phyloP scores from a whole-genome alignment of 345 rosid species.

The Dipteronia dyeriana region DNA sequence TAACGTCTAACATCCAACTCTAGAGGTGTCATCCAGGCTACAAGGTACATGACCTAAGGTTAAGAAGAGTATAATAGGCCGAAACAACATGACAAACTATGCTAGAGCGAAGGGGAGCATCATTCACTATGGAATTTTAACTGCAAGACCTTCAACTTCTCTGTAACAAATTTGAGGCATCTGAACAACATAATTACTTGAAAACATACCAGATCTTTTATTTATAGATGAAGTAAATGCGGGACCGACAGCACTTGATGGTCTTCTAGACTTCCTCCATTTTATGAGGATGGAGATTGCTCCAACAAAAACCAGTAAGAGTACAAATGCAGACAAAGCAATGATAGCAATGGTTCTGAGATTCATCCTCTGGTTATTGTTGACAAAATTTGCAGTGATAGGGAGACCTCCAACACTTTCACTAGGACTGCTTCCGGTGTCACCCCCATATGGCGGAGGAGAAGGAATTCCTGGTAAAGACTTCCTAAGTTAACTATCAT shows the following conservation, averaged over 20 bases:
- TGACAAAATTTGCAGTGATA: slow-evolving; percentile 55
- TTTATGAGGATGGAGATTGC: slow-evolving; percentile 61
- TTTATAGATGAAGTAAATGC: slow-evolving; percentile 63
- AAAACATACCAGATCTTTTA: slow-evolving; percentile 77
- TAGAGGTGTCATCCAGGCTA: background rate
- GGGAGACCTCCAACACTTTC: slow-evolving; percentile 76
- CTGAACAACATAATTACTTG: slow-evolving; percentile 12
- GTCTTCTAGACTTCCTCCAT: slow-evolving; percentile 80
- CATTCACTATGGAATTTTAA: background rate
- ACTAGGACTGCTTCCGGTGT: slow-evolving; percentile 64
- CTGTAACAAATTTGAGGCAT: slow-evolving; percentile 11
- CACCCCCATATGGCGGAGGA: slow-evolving; percentile 64
- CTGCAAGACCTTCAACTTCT: slow-evolving; percentile 2
- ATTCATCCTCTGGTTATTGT: slow-evolving; percentile 71
- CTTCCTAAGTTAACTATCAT: slow-evolving; percentile 25
- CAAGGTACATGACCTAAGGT: background rate
- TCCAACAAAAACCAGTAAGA: slow-evolving; percentile 71
- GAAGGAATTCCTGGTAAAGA: slow-evolving; percentile 72
- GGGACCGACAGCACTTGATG: slow-evolving; percentile 90
- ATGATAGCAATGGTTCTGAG: slow-evolving; percentile 67
- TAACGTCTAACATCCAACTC: background rate
- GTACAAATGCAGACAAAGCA: slow-evolving; percentile 78
- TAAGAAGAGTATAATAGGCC: background rate
- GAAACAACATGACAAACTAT: background rate
- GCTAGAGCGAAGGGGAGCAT: background rate